Percentiles rank a stretch among this genome's conserved stretches.
Conservation (phyloP, 495 filamentous ascomycete species). For the Aspergillus nanangensis region DNA sequence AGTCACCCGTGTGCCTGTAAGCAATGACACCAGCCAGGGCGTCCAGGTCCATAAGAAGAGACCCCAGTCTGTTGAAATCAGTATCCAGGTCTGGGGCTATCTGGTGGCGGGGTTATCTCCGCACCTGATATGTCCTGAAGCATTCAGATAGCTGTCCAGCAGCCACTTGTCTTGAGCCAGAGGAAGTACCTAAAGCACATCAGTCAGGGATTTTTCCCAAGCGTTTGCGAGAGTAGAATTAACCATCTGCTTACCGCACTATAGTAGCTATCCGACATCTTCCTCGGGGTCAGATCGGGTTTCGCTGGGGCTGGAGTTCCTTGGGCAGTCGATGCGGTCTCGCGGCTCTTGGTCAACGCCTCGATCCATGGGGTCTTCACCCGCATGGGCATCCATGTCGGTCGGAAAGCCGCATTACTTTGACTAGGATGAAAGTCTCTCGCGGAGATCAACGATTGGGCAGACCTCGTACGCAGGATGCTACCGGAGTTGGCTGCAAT, state of each 20-base stretch:
- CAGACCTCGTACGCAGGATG: conserved; percentile 1
- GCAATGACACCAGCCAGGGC: conserved; percentile 76
- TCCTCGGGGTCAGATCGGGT: conserved; percentile 54
- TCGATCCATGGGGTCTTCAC: conserved; percentile 70
- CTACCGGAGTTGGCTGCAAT: conserved; percentile 1
- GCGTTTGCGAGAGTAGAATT: too few species aligned
- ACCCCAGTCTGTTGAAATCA: conserved; percentile 53
- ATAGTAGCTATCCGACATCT: conserved; percentile 62
- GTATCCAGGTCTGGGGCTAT: conserved; percentile 1
- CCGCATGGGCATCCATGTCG: conserved; percentile 48
- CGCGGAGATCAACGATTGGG: neutral
- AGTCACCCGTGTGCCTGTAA: conserved; percentile 77
- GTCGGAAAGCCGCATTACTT: conserved; percentile 21
- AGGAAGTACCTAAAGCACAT: conserved; percentile 58
- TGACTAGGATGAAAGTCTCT: conserved; percentile 28
- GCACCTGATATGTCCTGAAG: conserved; percentile 59
- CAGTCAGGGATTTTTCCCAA: too few species aligned
- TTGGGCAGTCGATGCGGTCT: conserved; percentile 28
- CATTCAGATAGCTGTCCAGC: conserved; percentile 63
- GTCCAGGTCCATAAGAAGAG: conserved; percentile 78
- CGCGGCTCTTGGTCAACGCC: conserved; percentile 50
- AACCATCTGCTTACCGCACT: conserved; percentile 47
- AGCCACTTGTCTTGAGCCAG: conserved; percentile 68
- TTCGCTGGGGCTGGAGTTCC: conserved; percentile 28
- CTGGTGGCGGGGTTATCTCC: neutral